These are phyloP conservation scores for Triticum urartu DNA, from an alignment of 176 grass and related monocot species.

Conservation along the genomic window DNA sequence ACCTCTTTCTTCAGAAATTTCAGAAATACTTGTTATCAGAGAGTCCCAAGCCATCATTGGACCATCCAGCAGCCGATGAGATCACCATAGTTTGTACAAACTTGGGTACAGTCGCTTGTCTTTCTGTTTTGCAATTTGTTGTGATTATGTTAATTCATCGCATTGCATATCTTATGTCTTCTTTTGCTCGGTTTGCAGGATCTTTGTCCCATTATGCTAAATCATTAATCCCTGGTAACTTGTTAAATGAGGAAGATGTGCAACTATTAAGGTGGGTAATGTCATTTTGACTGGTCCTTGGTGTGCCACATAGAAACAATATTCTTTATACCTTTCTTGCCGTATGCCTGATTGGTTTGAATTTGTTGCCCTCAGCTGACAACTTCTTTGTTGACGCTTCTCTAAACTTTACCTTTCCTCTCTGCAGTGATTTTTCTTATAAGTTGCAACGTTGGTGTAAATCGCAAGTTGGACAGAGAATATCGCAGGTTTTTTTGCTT, in stretches of 20 bases:
- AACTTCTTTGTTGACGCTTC: neutral
- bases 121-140: neutral
- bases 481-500: constrained; percentile 56
- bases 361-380: neutral
- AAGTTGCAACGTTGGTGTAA: constrained; percentile 64
- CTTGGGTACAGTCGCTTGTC: constrained; percentile 56
- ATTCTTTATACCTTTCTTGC: neutral
- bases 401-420: constrained; percentile 27
- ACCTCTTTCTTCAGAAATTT: constrained; percentile 92
- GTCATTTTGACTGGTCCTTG: constrained; percentile 3
- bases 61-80: constrained; percentile 34
- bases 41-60: constrained; percentile 30
- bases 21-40: constrained; percentile 56
- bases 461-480: constrained; percentile 44
- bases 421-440: constrained; percentile 78
- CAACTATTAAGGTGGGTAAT: constrained; percentile 77
- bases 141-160: constrained; percentile 23
- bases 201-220: constrained; percentile 76
- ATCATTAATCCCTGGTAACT: constrained; percentile 71
- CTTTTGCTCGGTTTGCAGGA: constrained; percentile 49
- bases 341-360: constrained; percentile 23
- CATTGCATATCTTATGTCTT: constrained; percentile 30
- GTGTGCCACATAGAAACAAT: neutral
- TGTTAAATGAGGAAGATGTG: constrained; percentile 86
- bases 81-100: constrained; percentile 70